Percentiles rank a stretch among this genome's conserved stretches.
These are phyloP conservation scores for Gracilaria vermiculophylla DNA, from an alignment of 23 red algal genomes.

Conservation along the genomic window DNA sequence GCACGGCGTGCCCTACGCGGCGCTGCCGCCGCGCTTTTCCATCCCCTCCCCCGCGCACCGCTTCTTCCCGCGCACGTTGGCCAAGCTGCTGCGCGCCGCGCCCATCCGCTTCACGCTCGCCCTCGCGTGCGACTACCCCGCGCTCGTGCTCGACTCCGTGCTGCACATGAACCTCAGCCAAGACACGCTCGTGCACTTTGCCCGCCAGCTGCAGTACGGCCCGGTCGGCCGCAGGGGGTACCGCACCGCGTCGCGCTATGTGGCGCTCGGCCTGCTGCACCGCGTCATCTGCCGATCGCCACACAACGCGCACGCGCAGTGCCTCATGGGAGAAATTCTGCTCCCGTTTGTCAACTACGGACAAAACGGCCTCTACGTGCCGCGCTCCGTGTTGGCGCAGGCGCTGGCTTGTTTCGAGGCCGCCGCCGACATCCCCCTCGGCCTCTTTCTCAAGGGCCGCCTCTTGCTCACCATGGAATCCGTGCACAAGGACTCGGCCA, in stretches of 20 bases:
- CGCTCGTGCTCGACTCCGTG: neutral
- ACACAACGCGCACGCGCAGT: conserved; percentile 19
- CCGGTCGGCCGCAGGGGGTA: conserved; percentile 16
- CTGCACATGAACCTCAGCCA: neutral
- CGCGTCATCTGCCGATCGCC: neutral
- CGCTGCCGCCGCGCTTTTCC: neutral
- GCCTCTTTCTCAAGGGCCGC: conserved; percentile 50
- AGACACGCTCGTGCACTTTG: neutral
- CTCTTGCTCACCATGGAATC: conserved; percentile 44
- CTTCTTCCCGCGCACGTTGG: neutral
- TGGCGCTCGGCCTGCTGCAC: conserved; percentile 19
- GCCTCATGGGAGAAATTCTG: conserved; percentile 55
- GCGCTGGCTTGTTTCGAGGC: conserved; percentile 26
- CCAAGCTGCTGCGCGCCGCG: neutral
- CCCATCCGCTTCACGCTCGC: neutral
- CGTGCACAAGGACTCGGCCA: conserved; percentile 11
- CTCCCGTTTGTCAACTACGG: conserved; percentile 35
- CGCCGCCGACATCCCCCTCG: neutral
- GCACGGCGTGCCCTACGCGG: neutral
- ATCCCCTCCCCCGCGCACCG: neutral
- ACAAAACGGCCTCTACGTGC: conserved; percentile 13
- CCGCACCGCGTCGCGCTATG: conserved; percentile 4
- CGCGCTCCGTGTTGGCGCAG: conserved; percentile 26
- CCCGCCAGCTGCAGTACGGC: conserved; percentile 1
- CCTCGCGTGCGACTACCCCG: neutral